Evolutionary conservation across 139 green algal genomes (phyloP), one percentile per base, ranked within the genome.

Genomic region (Eudorina sp.): DNA sequence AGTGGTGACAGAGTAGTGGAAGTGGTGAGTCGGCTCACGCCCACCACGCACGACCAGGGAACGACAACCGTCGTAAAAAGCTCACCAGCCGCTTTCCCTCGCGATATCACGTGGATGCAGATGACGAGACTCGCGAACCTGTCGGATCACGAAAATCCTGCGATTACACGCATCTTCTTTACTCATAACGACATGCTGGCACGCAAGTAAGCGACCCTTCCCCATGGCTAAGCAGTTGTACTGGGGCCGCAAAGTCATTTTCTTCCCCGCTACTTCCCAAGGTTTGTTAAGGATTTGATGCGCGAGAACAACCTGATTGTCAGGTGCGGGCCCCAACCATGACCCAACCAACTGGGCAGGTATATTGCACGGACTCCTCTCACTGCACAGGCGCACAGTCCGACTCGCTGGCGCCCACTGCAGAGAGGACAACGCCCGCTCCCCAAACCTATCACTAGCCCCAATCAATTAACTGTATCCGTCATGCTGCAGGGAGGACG

Each of bases 161-260:
- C 96, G n/a, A 96, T 99, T 25, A 99, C 97, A 0, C 89, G 97
- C 3, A 90, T 99, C 13, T 83, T 99, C 1, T 99, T 98, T 89
- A 98, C 98, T 0, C 66, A 92, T 0, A 95, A 94, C 13, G 97
- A 99, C 90, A 88, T 98, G 80, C 36, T 89, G 21, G 97, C 93
- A 0, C 89, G 95, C 46, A 83, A 69, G 78, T 95, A 38, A 76
- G 89, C n/a, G n/a, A n/a, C n/a, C n/a, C n/a, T n/a, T n/a, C n/a
- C n/a, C n/a, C n/a, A n/a, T n/a, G n/a, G n/a, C n/a, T n/a, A n/a
- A n/a, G n/a, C n/a, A n/a, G n/a, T n/a, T n/a, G n/a, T n/a, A n/a
- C n/a, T n/a, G n/a, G n/a, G n/a, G n/a, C n/a, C n/a, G n/a, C 46
- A 46, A 25, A 14, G 9, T 1, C 46, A 46, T 6, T 48, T 4